Base-by-base conservation (phyloP, 1,139 yeast genomes). In the Nadsonia starkeyi-henricii region DNA sequence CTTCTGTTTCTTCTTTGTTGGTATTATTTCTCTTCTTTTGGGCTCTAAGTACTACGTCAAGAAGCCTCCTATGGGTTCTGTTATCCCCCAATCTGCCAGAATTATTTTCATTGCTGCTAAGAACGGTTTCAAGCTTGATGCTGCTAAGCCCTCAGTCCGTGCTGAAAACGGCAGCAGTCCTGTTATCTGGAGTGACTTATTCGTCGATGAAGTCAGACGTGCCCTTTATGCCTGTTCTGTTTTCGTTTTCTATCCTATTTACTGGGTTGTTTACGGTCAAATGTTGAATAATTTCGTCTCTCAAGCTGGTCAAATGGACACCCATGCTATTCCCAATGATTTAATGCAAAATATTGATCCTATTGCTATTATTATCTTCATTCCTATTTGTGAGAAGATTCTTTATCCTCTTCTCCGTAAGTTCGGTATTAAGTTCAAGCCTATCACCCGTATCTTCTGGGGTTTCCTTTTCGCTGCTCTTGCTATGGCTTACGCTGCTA, bases 401-500 rank as follows among this genome's bases (percentile, higher is more conserved):
- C 53, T 78, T 39, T 79, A 78, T 60, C 85, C 85, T 43, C 65
- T 66, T 58, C 67, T 79, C 57, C 70, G 81, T 63, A 70, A 63
- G 56, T 64, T 71, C 37, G 71, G 72, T 19, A 64, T 68, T 51
- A 57, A 59, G 36, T 59, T 67, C 60, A 56, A 56, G 47, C 73
- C 95, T 43, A 78, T 85, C 57, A 73, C 86, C 52, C 78, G 85
- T 64, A 86, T 88, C 56, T 68, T 81, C 9, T 51, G 70, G 77
- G 57, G 84, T 81, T 58, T 71, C 72, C 78, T 15, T 77, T 80
- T 61, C 78, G 71, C 55, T 79, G n/a, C 76, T 79, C 33, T 68
- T 81, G 54, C 89, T 82, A 64, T 74, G 75, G 61, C 70, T 64
- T 62, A 75, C 82, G 93, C 95, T 49, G 91, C 94, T 17, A 79